Conservation (phyloP, 176 grass and related monocot species). For the Oryza glumipatula region DNA sequence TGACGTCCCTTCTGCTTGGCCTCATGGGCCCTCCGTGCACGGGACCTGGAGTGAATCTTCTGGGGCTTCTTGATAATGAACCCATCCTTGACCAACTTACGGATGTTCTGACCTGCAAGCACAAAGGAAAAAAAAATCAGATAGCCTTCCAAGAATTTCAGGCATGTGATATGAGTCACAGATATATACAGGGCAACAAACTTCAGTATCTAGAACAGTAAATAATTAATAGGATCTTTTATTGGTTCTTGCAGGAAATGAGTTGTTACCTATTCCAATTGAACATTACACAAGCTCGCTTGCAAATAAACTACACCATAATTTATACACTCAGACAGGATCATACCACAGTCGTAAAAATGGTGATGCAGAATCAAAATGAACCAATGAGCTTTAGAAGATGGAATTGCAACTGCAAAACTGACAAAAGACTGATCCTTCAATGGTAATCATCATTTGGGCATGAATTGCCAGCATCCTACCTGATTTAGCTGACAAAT, state of each 20-base stretch:
- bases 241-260: neutral
- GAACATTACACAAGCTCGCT: neutral
- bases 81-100: conserved; percentile 73
- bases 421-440: neutral
- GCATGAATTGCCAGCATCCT: neutral
- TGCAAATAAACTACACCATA: neutral
- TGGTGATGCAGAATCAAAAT: neutral
- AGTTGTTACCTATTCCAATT: neutral
- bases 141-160: neutral
- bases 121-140: neutral
- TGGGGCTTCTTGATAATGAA: conserved; percentile 70
- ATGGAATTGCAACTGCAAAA: neutral
- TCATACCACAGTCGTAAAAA: neutral
- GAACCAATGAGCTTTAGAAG: neutral
- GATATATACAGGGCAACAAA: neutral
- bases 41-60: conserved; percentile 71
- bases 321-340: neutral
- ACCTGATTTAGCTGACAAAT: neutral
- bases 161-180: neutral
- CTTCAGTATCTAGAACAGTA: neutral
- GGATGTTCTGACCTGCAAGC: conserved; percentile 64
- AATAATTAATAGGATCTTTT: neutral
- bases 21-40: conserved; percentile 66
- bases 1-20: conserved; percentile 74
- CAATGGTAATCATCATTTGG: too few species aligned